These are phyloP conservation scores for Funneliformis caledonium DNA, from an alignment of 371 early-diverging fungal species.

Conservation along the genomic window DNA sequence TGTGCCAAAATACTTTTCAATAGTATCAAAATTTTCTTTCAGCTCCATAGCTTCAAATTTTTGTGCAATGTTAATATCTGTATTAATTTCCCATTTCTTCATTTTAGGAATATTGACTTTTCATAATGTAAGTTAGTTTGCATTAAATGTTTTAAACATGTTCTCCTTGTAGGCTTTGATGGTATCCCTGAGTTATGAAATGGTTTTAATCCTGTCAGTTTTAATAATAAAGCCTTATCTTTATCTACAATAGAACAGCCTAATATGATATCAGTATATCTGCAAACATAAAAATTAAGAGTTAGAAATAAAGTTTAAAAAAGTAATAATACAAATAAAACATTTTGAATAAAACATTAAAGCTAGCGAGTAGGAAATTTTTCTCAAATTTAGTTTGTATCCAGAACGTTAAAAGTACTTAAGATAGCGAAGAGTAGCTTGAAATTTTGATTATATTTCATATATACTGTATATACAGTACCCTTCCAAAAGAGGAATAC, in stretches of 20 bases:
- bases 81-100: background rate
- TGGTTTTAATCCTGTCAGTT: slow-evolving; percentile 1
- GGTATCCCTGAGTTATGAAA: background rate
- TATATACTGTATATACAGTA: no score
- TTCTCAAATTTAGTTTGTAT: no score
- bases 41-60: slow-evolving; percentile 18
- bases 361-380: no score
- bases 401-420: no score
- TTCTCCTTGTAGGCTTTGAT: background rate
- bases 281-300: slow-evolving; percentile 3
- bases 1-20: slow-evolving; percentile 9
- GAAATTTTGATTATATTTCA: background rate
- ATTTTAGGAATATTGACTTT: slow-evolving; percentile 27
- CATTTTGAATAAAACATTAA: background rate
- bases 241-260: slow-evolving; percentile 15
- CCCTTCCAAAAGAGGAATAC: no score
- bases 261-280: slow-evolving; percentile 23
- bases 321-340: background rate
- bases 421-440: background rate
- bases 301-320: no score
- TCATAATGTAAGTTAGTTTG: slow-evolving; percentile 23
- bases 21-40: background rate
- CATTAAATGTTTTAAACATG: background rate
- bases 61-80: slow-evolving; percentile 1
- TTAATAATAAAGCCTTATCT: slow-evolving; percentile 4